Evolutionary conservation across 345 rosid species (phyloP), one percentile per base, ranked within the genome.

Genomic region (Microthlaspi erraticum): DNA sequence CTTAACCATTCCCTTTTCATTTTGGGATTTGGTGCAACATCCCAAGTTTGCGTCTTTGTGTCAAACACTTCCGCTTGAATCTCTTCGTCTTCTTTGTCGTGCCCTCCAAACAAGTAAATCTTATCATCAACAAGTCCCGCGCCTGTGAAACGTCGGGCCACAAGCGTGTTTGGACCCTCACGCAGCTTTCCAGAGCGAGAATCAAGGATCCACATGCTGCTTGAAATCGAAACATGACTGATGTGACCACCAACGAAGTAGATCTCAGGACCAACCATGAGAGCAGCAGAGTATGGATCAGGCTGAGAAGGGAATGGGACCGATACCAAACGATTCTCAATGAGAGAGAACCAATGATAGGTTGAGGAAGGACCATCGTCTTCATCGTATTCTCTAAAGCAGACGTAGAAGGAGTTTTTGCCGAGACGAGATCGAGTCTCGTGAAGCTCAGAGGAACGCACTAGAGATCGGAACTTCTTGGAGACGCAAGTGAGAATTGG

Each of bases 401-500:
- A 67, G 77, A 85, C 64, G 78, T 84, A 83, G 72, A 87, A 86
- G 71, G 71, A 73, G 69, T 80, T 72, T 33, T 85, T 42, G 51
- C 49, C 14, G 70, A 82, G 73, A 54, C 80, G 83, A 32, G 77
- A 76, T 57, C 96, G 86, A 1, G 83, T 72, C 53, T 83, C 10
- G 76, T 71, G 84, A 65, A 83, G 46, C 46, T 66, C 67, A 6
- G 92, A 61, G 34, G 90, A 85, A 9, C 80, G 77, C 58, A 89
- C 44, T 50, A 84, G 72, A 20, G 84, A 43, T 10, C 55, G 81
- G 52, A 89, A 73, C 32, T 82, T 38, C 43, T 77, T 85, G 31
- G 90, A 87, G 80, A 89, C 89, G 2, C 73, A 62, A n/a, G 81
- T 77, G 57, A 89, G 90, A 10, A 43, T 50, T n/a, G 89, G 91